These are phyloP conservation scores for Hypoxylon trugodes DNA, from an alignment of 495 filamentous ascomycete genomes.

Conservation along the genomic window DNA sequence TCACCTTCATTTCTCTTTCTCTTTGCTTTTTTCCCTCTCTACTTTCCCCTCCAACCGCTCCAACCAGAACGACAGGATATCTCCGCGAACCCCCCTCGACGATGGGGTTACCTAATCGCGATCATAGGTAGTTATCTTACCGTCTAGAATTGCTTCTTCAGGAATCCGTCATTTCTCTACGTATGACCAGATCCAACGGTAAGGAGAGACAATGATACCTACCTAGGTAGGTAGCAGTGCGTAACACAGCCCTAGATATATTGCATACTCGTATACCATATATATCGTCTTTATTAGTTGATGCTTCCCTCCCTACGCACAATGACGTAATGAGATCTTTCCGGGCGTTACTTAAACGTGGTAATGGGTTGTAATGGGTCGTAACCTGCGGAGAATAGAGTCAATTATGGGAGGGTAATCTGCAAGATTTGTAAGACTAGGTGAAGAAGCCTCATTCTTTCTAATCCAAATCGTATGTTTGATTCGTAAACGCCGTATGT, in stretches of 20 bases:
- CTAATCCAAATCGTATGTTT: background rate
- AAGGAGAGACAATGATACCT: background rate
- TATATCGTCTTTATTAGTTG: background rate
- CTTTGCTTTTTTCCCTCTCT: no score
- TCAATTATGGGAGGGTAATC: background rate
- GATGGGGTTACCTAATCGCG: no score
- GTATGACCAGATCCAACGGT: background rate
- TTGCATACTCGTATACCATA: slow-evolving; percentile 3
- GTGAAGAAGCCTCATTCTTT: no score
- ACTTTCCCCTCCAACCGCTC: no score
- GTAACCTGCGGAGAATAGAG: no score
- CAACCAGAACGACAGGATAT: no score
- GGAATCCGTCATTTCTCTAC: slow-evolving; percentile 2
- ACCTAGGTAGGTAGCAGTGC: background rate
- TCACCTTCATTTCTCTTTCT: no score
- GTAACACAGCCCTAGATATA: slow-evolving; percentile 25
- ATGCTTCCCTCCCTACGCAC: background rate
- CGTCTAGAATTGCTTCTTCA: no score
- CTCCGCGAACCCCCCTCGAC: no score
- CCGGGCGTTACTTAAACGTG: background rate
- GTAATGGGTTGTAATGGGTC: background rate
- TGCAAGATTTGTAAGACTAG: no score
- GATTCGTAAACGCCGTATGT: background rate
- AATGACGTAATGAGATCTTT: slow-evolving; percentile 1
- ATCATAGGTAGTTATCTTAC: no score